Evolutionary conservation across 306 rosid species (phyloP).

Genomic region (Vigna hirtella): DNA sequence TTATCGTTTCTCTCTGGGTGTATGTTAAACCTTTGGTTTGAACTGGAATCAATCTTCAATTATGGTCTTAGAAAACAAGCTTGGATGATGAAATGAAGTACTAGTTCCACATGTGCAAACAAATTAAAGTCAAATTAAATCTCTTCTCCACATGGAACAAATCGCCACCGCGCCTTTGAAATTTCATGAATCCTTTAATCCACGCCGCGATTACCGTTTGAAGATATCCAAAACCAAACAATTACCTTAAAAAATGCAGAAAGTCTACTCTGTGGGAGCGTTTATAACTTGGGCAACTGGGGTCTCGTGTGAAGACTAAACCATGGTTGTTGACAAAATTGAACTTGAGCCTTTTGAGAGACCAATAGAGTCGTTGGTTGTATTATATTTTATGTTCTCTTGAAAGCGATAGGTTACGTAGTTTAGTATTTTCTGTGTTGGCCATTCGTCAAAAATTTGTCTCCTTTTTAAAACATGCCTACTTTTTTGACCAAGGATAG

Average conservation of each 20-base stretch:
- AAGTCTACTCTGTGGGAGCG: slow-evolving; percentile 39
- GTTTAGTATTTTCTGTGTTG: slow-evolving; percentile 34
- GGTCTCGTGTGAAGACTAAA: slow-evolving; percentile 34
- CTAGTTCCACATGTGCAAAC: slow-evolving; percentile 13
- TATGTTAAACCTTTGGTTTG: slow-evolving; percentile 3
- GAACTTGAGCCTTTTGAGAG: slow-evolving; percentile 23
- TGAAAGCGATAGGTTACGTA: slow-evolving; percentile 53
- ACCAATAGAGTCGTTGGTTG: slow-evolving; percentile 18
- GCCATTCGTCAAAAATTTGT: slow-evolving; percentile 35
- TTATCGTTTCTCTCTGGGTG: neutral
- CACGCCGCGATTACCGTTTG: slow-evolving; percentile 68
- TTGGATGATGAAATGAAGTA: neutral
- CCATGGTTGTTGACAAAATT: slow-evolving; percentile 41
- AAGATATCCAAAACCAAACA: slow-evolving; percentile 19
- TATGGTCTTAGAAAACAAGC: slow-evolving; percentile 2
- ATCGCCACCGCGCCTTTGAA: slow-evolving; percentile 33
- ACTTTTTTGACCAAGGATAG: slow-evolving; percentile 68
- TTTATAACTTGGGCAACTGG: slow-evolving; percentile 9
- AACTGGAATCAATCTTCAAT: slow-evolving; percentile 20
- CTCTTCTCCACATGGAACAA: slow-evolving; percentile 35
- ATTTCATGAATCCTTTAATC: slow-evolving; percentile 34
- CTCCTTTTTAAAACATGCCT: slow-evolving; percentile 54
- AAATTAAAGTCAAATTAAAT: slow-evolving; percentile 49
- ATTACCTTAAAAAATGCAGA: neutral
- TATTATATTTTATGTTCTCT: neutral